Evolutionary conservation across 305 asterid genomes (phyloP).

Genomic region (Solanum hybrid): DNA sequence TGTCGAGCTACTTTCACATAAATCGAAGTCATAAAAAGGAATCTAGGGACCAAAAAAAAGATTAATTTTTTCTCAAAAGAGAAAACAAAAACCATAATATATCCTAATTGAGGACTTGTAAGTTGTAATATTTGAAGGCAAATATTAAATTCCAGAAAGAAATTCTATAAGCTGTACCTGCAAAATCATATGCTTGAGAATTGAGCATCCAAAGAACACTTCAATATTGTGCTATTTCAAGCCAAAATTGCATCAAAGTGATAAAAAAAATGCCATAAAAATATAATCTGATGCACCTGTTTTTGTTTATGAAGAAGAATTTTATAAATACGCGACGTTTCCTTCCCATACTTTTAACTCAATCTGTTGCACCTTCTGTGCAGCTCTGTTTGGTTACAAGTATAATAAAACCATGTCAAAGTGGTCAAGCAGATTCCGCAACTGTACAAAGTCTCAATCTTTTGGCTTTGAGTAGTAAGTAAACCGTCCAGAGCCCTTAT

Average conservation of each 20-base stretch:
- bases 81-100: not conserved
- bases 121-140: not conserved
- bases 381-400: constrained; percentile 1
- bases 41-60: not conserved
- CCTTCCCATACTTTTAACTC: not conserved
- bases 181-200: not conserved
- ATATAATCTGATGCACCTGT: not conserved
- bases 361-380: not conserved
- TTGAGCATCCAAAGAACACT: not conserved
- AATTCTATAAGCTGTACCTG: not conserved
- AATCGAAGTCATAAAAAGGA: not conserved
- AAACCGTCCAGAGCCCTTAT: not conserved
- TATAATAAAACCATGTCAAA: not conserved
- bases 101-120: not conserved
- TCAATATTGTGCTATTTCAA: not conserved
- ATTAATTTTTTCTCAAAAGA: not conserved
- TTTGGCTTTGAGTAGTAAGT: not conserved
- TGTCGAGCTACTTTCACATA: not conserved
- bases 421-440: constrained; percentile 4
- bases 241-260: not conserved
- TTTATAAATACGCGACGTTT: not conserved
- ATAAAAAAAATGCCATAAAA: not conserved
- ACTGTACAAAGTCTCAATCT: constrained; percentile 3
- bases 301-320: not conserved
- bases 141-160: not conserved